Percentiles rank a stretch among this genome's conserved stretches.
Conservation (phyloP, 805 yeast genomes). For the Helenozyma baotianmanensis region DNA sequence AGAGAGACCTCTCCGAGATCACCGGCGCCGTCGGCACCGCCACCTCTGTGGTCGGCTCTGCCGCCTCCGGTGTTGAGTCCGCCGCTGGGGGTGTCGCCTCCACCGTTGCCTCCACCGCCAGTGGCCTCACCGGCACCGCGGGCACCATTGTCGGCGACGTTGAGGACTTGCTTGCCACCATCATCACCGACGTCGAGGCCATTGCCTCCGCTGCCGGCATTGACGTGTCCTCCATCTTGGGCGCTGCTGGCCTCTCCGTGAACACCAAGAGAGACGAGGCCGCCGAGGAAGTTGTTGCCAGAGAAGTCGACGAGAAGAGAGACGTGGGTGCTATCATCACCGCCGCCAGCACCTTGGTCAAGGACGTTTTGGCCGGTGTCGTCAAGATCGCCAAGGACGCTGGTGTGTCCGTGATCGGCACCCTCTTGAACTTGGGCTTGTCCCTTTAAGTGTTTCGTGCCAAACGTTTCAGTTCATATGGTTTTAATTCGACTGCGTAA, state of each 20-base stretch:
- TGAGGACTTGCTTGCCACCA: constrained; percentile 1
- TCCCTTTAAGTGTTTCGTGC: too few relatives aligned
- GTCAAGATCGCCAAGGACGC: constrained; percentile 2
- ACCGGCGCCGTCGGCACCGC: background rate
- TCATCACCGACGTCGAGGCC: constrained; percentile 6
- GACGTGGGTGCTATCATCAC: constrained; percentile 1
- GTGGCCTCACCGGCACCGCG: constrained; percentile 1
- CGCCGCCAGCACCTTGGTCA: constrained; percentile 2
- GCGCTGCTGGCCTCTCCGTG: constrained; percentile 1
- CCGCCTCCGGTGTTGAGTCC: background rate
- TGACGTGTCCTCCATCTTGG: constrained; percentile 3
- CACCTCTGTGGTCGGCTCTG: background rate
- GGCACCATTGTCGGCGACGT: constrained; percentile 2
- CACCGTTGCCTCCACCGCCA: background rate
- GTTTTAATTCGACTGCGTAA: too few relatives aligned
- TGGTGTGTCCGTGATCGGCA: constrained; percentile 4
- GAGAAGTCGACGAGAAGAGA: constrained; percentile 1
- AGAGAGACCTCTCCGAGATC: background rate
- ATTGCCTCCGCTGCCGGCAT: constrained; percentile 9
- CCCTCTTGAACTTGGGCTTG: too few relatives aligned
- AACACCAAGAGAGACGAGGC: constrained; percentile 7
- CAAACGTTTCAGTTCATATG: too few relatives aligned
- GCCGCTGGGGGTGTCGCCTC: background rate
- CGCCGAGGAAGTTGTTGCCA: background rate
- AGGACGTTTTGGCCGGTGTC: constrained; percentile 4